Evolutionary conservation across 2,329 filamentous ascomycete genomes (phyloP).

Genomic region (Rhexocercosporidium sp.): DNA sequence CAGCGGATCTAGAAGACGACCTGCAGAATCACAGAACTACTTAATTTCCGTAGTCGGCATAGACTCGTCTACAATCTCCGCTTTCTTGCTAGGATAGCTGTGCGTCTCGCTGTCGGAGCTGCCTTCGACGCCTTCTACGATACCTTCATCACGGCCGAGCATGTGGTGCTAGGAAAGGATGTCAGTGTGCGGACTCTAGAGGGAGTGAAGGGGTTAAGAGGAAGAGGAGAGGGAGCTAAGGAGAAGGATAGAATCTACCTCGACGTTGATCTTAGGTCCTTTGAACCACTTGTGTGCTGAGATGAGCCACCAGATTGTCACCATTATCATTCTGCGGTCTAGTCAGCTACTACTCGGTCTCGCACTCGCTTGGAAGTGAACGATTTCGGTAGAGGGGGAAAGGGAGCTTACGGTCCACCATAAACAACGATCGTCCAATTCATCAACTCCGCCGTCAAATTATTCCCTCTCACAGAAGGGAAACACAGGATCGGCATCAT

Average conservation of each 20-base stretch:
- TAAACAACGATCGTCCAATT: constrained; percentile 71
- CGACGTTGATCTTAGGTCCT: constrained; percentile 67
- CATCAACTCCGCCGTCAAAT: constrained; percentile 59
- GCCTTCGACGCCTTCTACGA: constrained; percentile 34
- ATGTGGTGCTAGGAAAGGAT: constrained; percentile 38
- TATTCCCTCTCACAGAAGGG: constrained; percentile 57
- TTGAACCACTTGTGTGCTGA: constrained; percentile 69
- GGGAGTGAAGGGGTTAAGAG: not conserved
- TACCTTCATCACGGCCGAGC: constrained; percentile 35
- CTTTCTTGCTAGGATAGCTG: constrained; percentile 26
- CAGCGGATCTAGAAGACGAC: not conserved
- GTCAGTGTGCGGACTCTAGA: constrained; percentile 11
- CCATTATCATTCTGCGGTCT: constrained; percentile 51
- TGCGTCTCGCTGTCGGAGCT: constrained; percentile 30
- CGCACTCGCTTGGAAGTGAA: constrained; percentile 16
- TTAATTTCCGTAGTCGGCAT: constrained; percentile 20
- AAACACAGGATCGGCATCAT: constrained; percentile 72
- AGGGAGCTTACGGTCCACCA: constrained; percentile 52
- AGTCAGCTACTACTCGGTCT: not conserved
- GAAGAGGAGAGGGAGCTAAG: not conserved
- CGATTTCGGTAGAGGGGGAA: not conserved
- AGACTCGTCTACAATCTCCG: constrained; percentile 25
- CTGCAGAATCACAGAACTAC: not conserved
- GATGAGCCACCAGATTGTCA: constrained; percentile 64
- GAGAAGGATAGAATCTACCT: constrained; percentile 37